A percentile compares a stretch with the other conserved stretches of the same genome.
These are phyloP conservation scores for Monilinia aucupariae DNA, from an alignment of 2,329 filamentous ascomycete genomes.

Conservation along the genomic window DNA sequence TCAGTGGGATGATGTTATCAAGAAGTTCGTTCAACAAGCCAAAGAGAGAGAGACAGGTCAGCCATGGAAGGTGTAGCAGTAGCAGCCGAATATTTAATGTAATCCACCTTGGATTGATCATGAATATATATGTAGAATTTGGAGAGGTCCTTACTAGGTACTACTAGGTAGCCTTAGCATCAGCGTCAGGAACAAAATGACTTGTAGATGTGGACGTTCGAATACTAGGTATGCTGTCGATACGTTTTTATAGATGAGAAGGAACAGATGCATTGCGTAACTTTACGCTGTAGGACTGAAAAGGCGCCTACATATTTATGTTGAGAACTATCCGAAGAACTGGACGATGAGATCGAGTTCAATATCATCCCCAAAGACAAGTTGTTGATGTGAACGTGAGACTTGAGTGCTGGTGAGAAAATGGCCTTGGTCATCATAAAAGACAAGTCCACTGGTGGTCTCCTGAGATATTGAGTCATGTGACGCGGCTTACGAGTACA, in stretches of 20 bases:
- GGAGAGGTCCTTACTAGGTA: background rate
- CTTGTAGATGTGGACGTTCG: background rate
- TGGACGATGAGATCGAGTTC: background rate
- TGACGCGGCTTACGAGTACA: slow-evolving; percentile 1
- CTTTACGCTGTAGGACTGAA: too few species aligned
- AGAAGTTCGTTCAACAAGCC: background rate
- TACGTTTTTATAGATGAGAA: too few species aligned
- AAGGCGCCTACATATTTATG: background rate
- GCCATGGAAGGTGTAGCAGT: background rate
- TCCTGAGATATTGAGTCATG: background rate
- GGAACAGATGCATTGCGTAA: too few species aligned
- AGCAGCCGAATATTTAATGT: background rate
- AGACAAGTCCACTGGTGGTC: background rate
- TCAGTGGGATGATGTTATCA: background rate
- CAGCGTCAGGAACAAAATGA: background rate
- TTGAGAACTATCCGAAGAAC: background rate
- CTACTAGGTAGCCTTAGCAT: background rate
- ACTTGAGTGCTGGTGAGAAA: background rate
- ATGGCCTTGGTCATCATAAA: background rate
- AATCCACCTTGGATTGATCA: background rate
- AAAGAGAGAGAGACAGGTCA: background rate
- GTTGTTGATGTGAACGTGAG: background rate
- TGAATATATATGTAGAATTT: too few species aligned
- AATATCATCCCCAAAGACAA: background rate
- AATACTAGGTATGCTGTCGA: background rate